Evolutionary conservation across 73 alveolate genomes (phyloP).

Genomic region (Paramecium tetraurelia): DNA sequence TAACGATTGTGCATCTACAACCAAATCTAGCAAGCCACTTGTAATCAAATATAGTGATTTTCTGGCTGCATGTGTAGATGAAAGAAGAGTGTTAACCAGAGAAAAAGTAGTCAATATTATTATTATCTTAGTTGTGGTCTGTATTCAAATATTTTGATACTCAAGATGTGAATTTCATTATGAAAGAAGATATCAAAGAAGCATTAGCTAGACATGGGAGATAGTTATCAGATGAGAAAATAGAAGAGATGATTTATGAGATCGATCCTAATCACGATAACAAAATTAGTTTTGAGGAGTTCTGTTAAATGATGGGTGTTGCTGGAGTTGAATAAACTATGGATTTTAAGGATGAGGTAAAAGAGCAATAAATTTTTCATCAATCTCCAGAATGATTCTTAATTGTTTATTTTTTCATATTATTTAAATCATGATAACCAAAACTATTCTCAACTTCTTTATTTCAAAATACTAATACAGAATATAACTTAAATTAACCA

Average conservation of each 20-base stretch:
- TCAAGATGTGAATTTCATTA: conserved; percentile 48
- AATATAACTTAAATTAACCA: neutral
- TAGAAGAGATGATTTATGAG: conserved; percentile 59
- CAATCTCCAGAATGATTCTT: neutral
- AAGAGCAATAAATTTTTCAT: neutral
- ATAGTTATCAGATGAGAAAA: conserved; percentile 46
- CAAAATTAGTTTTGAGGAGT: conserved; percentile 63
- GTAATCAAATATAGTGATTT: conserved; percentile 73
- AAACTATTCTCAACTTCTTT: too few relatives aligned
- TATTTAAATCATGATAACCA: neutral
- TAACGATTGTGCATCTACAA: neutral
- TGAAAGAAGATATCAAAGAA: conserved; percentile 64
- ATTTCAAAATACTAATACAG: neutral
- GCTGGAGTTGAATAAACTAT: conserved; percentile 39
- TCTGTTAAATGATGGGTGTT: conserved; percentile 42
- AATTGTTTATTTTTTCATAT: neutral
- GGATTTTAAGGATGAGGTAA: conserved; percentile 11
- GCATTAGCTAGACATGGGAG: conserved; percentile 60
- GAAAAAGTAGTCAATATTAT: conserved; percentile 51
- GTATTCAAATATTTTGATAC: conserved; percentile 70
- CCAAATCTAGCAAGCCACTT: neutral
- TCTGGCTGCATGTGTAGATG: conserved; percentile 75
- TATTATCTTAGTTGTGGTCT: conserved; percentile 50
- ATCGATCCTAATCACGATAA: conserved; percentile 66
- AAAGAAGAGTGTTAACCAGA: conserved; percentile 62